Base-by-base conservation (phyloP, 2,329 filamentous ascomycete genomes). In the Aspergillus cejpii region DNA sequence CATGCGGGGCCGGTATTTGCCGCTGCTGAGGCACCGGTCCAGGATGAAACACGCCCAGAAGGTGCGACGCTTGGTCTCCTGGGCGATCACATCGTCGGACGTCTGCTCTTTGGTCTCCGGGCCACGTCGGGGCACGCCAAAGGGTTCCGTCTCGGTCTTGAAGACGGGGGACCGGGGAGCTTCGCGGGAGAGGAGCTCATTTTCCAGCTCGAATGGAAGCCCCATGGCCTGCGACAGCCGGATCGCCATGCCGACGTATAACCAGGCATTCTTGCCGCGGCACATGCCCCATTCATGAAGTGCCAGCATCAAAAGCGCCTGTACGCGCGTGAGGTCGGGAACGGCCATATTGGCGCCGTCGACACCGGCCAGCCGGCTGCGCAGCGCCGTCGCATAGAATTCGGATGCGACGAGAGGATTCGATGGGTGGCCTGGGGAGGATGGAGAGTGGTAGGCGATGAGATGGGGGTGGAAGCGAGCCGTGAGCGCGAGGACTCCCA, bases 11-110 rank as follows among this genome's bases (percentile, higher is more conserved):
- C 76, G 69, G 53, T 76, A 73, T 45, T 74, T 74, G 14, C 76
- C 76, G 52, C 72, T 74, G 52, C 75, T 78, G 20, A 78, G 52
- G 48, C 75, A 78, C 3, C 75, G 69, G 58, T 79, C 77, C 55
- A 79, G 64, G 39, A 78, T 74, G 54, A 76, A 79, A 51, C 76
- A 79, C 41, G 74, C 75, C 76, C 77, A 79, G 50, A 79, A 77
- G 0, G 75, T 78, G 4, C 77, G 71, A 12, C 77, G 70, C 47
- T 71, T 68, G 2, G 74, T 74, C 55, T 80, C 77, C 47, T 74
- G 73, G 12, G 71, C 62, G 38, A 79, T 75, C 38, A 77, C 72
- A 27, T 69, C 69, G 44, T 79, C 74, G 2, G 57, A 64, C 3
- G 52, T 67, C 43, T 61, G 62, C 20, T 68, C 66, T 31, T 59